Conservation (phyloP, 192 early-diverging fungal species). For the Lobulomyces angularis region DNA sequence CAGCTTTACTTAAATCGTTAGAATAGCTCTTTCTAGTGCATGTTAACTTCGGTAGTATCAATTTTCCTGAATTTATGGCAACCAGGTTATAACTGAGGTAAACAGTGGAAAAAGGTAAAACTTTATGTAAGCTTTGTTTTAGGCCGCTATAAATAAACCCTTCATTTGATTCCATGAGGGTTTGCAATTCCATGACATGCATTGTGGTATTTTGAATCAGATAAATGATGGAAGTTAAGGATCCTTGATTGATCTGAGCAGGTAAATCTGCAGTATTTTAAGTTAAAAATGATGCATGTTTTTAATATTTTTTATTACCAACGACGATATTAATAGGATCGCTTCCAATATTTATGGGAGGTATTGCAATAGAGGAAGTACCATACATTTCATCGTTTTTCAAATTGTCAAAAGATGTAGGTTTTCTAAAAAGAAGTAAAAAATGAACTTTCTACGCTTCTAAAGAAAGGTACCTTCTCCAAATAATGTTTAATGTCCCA, state of each 20-base stretch:
- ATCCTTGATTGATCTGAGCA: conserved; percentile 29
- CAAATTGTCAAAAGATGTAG: neutral
- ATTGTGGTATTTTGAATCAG: conserved; percentile 47
- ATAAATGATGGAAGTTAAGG: conserved; percentile 50
- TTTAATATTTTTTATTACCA: neutral
- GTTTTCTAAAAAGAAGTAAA: conserved; percentile 17
- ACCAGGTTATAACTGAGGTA: conserved; percentile 45
- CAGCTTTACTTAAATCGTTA: too few relatives aligned
- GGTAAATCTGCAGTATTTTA: conserved; percentile 41
- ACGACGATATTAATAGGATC: neutral
- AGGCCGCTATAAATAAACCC: conserved; percentile 65
- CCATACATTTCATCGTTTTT: neutral
- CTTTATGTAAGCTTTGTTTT: conserved; percentile 39
- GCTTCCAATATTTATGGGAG: conserved; percentile 5
- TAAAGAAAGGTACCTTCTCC: conserved; percentile 33
- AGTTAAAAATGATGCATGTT: neutral
- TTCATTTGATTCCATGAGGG: conserved; percentile 52
- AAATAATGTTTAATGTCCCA: conserved; percentile 27
- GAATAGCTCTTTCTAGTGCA: conserved; percentile 21
- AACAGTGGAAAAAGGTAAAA: conserved; percentile 42
- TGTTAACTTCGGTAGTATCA: conserved; percentile 40
- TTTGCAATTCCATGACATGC: conserved; percentile 35
- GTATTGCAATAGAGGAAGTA: conserved; percentile 2
- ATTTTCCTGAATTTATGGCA: conserved; percentile 43
- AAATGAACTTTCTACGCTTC: conserved; percentile 18